Base-by-base conservation (phyloP, 805 yeast species). In the Yarrowia divulgata region DNA sequence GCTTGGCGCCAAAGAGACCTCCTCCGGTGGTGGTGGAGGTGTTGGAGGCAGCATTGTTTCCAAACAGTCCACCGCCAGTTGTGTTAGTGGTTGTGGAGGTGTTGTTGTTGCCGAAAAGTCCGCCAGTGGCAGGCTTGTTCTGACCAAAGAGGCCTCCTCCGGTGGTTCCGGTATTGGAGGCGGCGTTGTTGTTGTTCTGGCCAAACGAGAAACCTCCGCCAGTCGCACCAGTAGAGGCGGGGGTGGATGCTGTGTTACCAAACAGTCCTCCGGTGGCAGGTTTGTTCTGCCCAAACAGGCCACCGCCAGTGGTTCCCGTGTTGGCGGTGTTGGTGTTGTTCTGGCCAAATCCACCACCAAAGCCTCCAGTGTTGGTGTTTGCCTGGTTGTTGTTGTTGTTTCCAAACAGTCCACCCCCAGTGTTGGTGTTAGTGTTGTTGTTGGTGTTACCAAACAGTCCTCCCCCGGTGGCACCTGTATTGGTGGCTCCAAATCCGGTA, bases 391-490 rank as follows among this genome's bases (percentile, higher is more conserved):
- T 57, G 37, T 35, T 62, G 14, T 60, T 8, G 29, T 23, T 23
- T 23, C 55, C 55, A 46, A 73, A 72, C 32, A 46, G 34, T 3
- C 50, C 50, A 68, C 60, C 49, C 23, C 69, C 62, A 54, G 69
- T 29, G 74, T 75, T 69, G 71, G 69, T 42, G 71, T 37, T 34
- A 9, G 63, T n/a, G 10, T 54, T 54, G 57, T 35, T 52, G 50
- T 70, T 73, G 55, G 70, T 74, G 46, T 69, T 73, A 16, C 84
- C 85, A 73, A 83, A 83, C 54, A 82, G 83, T 32, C 82, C 81
- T 12, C 73, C 71, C 1, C 73, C 71, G 2, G 75, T 32, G 48
- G 68, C 45, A n/a, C 62, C 60, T 62, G 72, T 37, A 54, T 54
- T 69, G 49, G 69, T 37, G 62, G 54, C 49, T 9, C 75, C 75